Evolutionary conservation across 2,329 filamentous ascomycete species (phyloP), one percentile per base, ranked within the genome.

Genomic region (Aspergillus sp.): DNA sequence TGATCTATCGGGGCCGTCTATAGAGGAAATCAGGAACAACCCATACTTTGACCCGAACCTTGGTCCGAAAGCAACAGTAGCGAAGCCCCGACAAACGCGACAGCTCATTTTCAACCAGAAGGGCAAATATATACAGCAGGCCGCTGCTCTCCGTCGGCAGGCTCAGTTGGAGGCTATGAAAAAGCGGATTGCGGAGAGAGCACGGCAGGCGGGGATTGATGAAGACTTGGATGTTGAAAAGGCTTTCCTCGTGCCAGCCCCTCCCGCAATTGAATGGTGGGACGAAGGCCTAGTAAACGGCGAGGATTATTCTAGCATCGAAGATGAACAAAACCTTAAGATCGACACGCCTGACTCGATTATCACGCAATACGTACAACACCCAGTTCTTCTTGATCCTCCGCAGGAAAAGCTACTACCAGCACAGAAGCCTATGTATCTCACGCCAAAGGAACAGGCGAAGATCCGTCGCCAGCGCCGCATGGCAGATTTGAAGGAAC

Each of bases 121-220:
- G 75, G 95, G 95, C 56, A 98, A 98, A 83, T 98, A 96, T 72
- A 96, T 98, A 62, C 89, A 92, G 65, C 94, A 98, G 77, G 95
- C 91, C 7, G 94, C 91, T 74, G 93, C 93, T 59, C 80, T 97
- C 55, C 88, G 95, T 63, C 86, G 92, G 62, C 93, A 97, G 77
- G 92, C 90, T 44, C 89, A 90, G 54, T 82, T 99, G 27, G 96
- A 99, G 80, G 89, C 89, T 63, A 94, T 99, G 88, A 98, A 98
- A 78, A 93, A 90, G 80, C 86, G 90, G 58, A 96, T 99, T 67
- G 94, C 94, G 1, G 90, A 90, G 67, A 88, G 92, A 68, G 90
- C 92, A 10, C 86, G 93, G 61, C 94, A 92, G 74, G 92, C 90
- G n/a, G 93, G 92, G 50, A 91, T 98, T 63, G 94, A 98, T 70